Evolutionary conservation across 2,329 filamentous ascomycete genomes (phyloP), one percentile per base, ranked within the genome.

Genomic region (Fusarium sp.): DNA sequence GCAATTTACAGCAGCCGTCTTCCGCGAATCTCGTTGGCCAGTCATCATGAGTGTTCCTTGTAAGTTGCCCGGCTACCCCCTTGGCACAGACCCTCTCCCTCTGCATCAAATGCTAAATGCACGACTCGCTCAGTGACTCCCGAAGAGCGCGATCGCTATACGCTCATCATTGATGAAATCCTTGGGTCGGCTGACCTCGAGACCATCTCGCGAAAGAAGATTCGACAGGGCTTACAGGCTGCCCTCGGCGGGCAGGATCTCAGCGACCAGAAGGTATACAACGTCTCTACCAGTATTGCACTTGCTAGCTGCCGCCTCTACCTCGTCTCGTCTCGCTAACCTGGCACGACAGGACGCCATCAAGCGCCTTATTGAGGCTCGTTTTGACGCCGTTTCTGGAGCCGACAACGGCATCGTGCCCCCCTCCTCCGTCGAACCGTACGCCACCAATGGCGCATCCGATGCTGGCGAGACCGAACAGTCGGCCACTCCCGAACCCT

Each of bases 311-410:
- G 39, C 29, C 7, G n/a, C 29, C 68, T 59, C 31, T 29, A 8
- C 62, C 41, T 11, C 54, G 35, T 61, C 39, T n/a, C 8, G n/a
- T n/a, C 22, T 56, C 48, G 14, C 65, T 76, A 39, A 67, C 54
- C 16, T 29, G 10, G 22, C 31, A 24, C 29, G 18, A 27, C 54
- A 71, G 93, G 85, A 88, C 80, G 90, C 91, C 16, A 92, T 95
- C 82, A 94, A 94, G 80, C 85, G 85, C 61, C 86, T 95, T 58
- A 95, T 95, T 65, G 92, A 93, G 83, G 88, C 90, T 75, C 91
- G 93, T 20, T 95, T 95, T 81, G 93, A 95, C 78, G 89, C 92
- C 66, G 89, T 92, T 76, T 90, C 89, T 59, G 87, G 88, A 31
- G 76, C 80, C 63, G 77, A 83, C 78, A 88, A 91, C 71, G 86